Percentiles rank a stretch among this genome's conserved stretches.
Evolutionary conservation across 257 asterid species (phyloP).

Genomic region (Leonotis leonurus): DNA sequence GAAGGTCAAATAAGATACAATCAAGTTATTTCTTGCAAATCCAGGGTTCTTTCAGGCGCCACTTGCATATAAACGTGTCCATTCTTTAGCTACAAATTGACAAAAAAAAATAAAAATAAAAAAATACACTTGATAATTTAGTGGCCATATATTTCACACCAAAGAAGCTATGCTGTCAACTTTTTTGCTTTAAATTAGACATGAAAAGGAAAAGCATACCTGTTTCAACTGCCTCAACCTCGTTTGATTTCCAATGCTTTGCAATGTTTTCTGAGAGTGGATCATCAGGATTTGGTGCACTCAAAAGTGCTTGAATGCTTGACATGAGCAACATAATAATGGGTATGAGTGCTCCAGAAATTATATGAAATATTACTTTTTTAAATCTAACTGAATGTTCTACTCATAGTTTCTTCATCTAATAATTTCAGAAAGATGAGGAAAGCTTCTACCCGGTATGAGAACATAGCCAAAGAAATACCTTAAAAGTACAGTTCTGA

Average conservation of each 20-base stretch:
- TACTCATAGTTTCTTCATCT: neutral
- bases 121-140: neutral
- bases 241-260: conserved; percentile 95
- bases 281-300: conserved; percentile 99
- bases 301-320: conserved; percentile 98
- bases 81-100: conserved; percentile 49
- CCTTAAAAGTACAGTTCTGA: conserved; percentile 97
- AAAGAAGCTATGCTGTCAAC: no score
- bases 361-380: no score
- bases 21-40: conserved; percentile 14
- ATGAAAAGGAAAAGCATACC: conserved; percentile 33
- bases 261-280: conserved; percentile 99
- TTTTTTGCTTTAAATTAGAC: no score
- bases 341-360: neutral
- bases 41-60: conserved; percentile 44
- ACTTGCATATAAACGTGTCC: conserved; percentile 86
- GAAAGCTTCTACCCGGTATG: neutral
- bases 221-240: conserved; percentile 97
- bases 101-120: no score
- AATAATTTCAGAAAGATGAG: neutral
- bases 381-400: no score
- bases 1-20: conserved; percentile 30
- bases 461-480: conserved; percentile 10
- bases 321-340: neutral
- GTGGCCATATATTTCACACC: neutral